Evolutionary conservation across 2,329 filamentous ascomycete genomes (phyloP).

Genomic region (Emydomyces testavorans): DNA sequence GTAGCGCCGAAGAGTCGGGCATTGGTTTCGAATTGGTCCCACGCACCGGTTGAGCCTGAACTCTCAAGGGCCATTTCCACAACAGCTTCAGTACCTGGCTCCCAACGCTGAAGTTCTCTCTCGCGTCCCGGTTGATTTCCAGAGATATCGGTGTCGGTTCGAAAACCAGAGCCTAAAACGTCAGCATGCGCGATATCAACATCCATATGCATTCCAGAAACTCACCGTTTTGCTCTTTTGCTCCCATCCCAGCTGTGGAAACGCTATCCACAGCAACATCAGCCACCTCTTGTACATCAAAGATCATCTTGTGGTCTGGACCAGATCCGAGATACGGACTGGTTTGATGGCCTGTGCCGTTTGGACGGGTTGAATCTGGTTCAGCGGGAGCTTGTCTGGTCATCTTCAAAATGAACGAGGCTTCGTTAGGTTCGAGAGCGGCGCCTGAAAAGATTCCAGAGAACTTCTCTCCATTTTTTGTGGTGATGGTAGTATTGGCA

Average conservation of each 20-base stretch:
- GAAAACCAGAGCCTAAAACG: slow-evolving; percentile 57
- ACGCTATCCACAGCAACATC: slow-evolving; percentile 47
- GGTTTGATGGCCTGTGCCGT: slow-evolving; percentile 33
- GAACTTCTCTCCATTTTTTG: slow-evolving; percentile 51
- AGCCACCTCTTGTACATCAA: slow-evolving; percentile 50
- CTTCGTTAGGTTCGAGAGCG: slow-evolving; percentile 41
- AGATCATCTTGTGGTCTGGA: slow-evolving; percentile 45
- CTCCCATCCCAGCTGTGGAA: slow-evolving; percentile 40
- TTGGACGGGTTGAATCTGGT: slow-evolving; percentile 27
- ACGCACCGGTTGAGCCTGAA: slow-evolving; percentile 41
- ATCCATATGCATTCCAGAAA: not conserved
- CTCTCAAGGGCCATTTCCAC: slow-evolving; percentile 62
- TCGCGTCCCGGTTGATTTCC: slow-evolving; percentile 58
- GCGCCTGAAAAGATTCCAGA: slow-evolving; percentile 50
- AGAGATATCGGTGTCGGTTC: slow-evolving; percentile 81
- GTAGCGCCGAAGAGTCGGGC: slow-evolving; percentile 76
- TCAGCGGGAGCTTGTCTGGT: slow-evolving; percentile 38
- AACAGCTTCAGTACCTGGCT: slow-evolving; percentile 52
- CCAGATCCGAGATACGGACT: slow-evolving; percentile 34
- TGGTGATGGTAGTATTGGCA: slow-evolving; percentile 43
- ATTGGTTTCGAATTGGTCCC: slow-evolving; percentile 93
- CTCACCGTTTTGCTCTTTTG: slow-evolving; percentile 49
- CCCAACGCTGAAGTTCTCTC: slow-evolving; percentile 70
- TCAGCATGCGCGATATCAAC: not conserved
- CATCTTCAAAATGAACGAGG: slow-evolving; percentile 54